A percentile compares a stretch with the other conserved stretches of the same genome.
These are phyloP conservation scores for Alnus glutinosa DNA, from an alignment of 306 rosid species.

Conservation along the genomic window DNA sequence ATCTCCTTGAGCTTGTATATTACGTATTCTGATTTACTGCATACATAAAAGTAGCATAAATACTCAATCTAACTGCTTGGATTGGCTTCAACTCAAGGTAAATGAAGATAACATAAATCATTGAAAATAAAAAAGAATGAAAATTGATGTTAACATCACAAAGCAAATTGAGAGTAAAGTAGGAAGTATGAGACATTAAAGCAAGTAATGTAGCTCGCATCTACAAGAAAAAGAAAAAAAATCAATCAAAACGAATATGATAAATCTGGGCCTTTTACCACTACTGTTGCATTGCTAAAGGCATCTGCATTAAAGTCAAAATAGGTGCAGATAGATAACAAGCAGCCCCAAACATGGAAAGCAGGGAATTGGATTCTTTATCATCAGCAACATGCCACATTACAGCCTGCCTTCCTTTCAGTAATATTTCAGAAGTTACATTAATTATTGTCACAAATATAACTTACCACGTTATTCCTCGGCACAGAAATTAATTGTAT, in stretches of 20 bases:
- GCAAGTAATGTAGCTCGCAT: background rate
- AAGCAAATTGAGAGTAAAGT: background rate
- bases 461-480: background rate
- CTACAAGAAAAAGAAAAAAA: background rate
- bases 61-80: slow-evolving; percentile 14
- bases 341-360: background rate
- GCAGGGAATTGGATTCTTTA: background rate
- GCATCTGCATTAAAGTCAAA: background rate
- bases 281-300: background rate
- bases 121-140: slow-evolving; percentile 14
- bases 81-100: slow-evolving; percentile 16
- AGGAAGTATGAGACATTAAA: slow-evolving; percentile 10
- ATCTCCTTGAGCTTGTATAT: slow-evolving; percentile 97
- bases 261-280: background rate
- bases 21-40: slow-evolving; percentile 91
- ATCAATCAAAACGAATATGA: background rate
- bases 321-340: background rate
- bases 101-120: slow-evolving; percentile 18
- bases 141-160: background rate
- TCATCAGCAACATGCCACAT: background rate
- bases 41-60: slow-evolving; percentile 23
- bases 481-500: background rate
- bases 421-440: background rate
- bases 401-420: background rate
- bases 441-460: background rate